Evolutionary conservation across 164 flowering plant genomes (phyloP), one percentile per base, ranked within the genome.

Genomic region (Brasenia schreberi): DNA sequence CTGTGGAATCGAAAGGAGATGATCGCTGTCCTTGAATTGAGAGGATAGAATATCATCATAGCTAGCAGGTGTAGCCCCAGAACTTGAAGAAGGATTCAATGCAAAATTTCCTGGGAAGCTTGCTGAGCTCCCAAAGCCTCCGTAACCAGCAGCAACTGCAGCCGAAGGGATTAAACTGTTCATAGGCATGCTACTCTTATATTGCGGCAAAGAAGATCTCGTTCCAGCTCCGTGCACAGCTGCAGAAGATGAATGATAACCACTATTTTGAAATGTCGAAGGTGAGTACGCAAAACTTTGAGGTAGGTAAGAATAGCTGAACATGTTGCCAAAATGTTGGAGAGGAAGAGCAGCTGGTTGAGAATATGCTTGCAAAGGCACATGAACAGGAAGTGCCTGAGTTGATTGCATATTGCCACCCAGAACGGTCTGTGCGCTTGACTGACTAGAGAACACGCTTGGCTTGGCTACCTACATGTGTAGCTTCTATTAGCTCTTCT

Each of bases 161-260:
- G 83, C 87, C 68, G 94, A 77, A 66, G 85, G 97, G 58, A 96
- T 87, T 79, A 90, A 84, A 70, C 83, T 90, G 73, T 86, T 87
- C 7, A 77, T 82, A 33, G 96, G 79, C 66, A 80, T 78, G 72
- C 81, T 89, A 62, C 79, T 94, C 66, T 89, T 94, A 65, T 85
- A 93, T 65, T 87, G 99, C 10, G 97, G 97, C 16, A 84, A 91
- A 33, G 81, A 44, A 65, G 73, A 78, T 71, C 75, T 78, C 5
- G 75, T 66, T 59, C 78, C 78, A 62, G 66, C 69, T 66, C 68
- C 64, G 42, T 73, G 75, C 19, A 84, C 79, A 42, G 97, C 88
- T 56, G 90, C 90, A 45, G 92, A 76, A 64, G 96, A 84, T 70
- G 91, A 23, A 23, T 23, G 99, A 78, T 88, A 89, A 4, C 85